phyloP scores from a whole-genome alignment of 495 filamentous ascomycete species.

The Melanomma pulvis-pyrius region DNA sequence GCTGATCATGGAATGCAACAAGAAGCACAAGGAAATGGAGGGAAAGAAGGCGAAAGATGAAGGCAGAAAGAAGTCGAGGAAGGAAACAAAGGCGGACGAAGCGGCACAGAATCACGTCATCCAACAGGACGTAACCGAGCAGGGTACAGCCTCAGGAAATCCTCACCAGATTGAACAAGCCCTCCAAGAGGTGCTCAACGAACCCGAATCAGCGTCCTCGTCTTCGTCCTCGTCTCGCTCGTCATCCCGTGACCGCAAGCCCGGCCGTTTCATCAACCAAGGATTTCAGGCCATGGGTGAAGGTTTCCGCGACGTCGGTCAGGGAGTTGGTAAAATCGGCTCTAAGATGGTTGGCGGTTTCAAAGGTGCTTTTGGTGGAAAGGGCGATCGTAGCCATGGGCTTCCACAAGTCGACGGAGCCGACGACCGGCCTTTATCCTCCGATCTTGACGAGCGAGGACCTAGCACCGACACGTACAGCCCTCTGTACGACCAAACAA shows the following conservation, averaged over 20 bases:
- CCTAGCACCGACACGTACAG: slow-evolving; percentile 28
- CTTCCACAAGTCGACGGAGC: slow-evolving; percentile 21
- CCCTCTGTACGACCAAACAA: slow-evolving; percentile 15
- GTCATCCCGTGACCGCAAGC: slow-evolving; percentile 43
- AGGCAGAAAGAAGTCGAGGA: slow-evolving; percentile 53
- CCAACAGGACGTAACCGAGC: slow-evolving; percentile 62
- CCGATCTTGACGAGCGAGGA: slow-evolving; percentile 28
- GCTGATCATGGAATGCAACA: slow-evolving; percentile 76
- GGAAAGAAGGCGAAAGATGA: slow-evolving; percentile 64
- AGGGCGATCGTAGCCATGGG: slow-evolving; percentile 46
- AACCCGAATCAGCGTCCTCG: slow-evolving; percentile 40
- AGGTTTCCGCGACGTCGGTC: slow-evolving; percentile 41
- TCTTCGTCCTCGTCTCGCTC: slow-evolving; percentile 40
- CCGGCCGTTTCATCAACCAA: slow-evolving; percentile 51
- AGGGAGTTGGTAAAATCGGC: slow-evolving; percentile 60
- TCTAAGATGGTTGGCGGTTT: slow-evolving; percentile 50
- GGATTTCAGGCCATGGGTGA: slow-evolving; percentile 57
- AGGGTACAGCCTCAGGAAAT: slow-evolving; percentile 80
- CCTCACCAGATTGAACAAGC: slow-evolving; percentile 79
- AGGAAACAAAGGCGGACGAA: slow-evolving; percentile 49
- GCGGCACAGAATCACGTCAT: slow-evolving; percentile 53
- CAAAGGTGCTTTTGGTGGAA: slow-evolving; percentile 52
- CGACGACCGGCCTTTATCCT: slow-evolving; percentile 16
- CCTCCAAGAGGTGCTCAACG: slow-evolving; percentile 65
- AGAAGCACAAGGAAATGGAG: slow-evolving; percentile 67